Percentiles rank a stretch among this genome's conserved stretches.
These are phyloP conservation scores for Sodiomyces alkalinus DNA, from an alignment of 2,329 filamentous ascomycete species.

Conservation along the genomic window DNA sequence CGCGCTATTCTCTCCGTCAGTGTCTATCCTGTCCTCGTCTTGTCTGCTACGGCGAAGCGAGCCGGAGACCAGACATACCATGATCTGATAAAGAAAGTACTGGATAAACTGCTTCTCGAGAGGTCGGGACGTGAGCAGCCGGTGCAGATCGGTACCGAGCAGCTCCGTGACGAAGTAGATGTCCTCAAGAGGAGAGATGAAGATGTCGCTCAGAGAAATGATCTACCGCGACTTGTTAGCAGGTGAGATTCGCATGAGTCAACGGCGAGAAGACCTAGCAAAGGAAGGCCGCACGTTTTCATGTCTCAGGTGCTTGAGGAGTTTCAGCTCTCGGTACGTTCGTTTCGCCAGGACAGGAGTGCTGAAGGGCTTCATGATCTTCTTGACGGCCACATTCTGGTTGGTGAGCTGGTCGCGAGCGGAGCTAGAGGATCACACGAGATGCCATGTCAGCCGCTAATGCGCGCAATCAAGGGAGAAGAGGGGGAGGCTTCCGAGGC, in stretches of 20 bases:
- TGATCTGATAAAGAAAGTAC: conserved; percentile 98
- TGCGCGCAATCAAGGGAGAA: neutral
- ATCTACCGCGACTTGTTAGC: no score
- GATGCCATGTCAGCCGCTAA: neutral
- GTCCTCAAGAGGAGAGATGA: conserved; percentile 96
- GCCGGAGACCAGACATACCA: conserved; percentile 42
- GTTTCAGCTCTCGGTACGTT: conserved; percentile 93
- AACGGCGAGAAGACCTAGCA: conserved; percentile 1
- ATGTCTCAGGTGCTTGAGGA: conserved; percentile 90
- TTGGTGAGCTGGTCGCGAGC: conserved; percentile 94
- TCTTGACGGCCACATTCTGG: conserved; percentile 96
- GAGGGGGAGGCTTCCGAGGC: no score
- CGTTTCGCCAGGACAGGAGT: conserved; percentile 96
- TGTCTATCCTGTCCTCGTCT: no score
- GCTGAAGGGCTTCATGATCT: conserved; percentile 99
- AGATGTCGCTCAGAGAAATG: conserved; percentile 97
- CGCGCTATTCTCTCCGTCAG: no score
- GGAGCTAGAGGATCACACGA: conserved; percentile 45
- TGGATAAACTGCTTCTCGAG: conserved; percentile 99
- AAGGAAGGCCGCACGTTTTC: conserved; percentile 59
- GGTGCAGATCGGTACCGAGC: conserved; percentile 89
- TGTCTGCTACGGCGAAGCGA: no score
- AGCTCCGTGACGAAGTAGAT: conserved; percentile 99
- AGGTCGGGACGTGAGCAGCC: conserved; percentile 83
- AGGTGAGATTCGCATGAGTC: no score